Percentiles rank a stretch among this genome's conserved stretches.
These are phyloP conservation scores for Cladosporium sp. DNA, from an alignment of 2,329 filamentous ascomycete genomes.

Conservation along the genomic window DNA sequence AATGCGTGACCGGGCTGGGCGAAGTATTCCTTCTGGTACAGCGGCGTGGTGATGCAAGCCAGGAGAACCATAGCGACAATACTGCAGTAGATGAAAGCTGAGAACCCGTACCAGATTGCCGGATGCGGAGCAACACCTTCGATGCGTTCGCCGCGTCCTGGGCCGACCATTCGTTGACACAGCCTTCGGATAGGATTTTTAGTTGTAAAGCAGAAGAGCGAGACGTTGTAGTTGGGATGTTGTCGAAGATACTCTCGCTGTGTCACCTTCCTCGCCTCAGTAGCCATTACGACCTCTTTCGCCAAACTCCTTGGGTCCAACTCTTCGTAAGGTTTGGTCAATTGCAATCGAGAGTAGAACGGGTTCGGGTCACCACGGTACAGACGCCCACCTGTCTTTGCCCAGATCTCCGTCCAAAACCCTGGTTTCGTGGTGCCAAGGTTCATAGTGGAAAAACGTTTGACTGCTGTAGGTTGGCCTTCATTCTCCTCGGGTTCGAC, in stretches of 20 bases:
- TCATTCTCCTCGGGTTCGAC: conserved; percentile 27
- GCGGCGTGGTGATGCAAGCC: conserved; percentile 87
- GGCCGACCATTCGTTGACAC: conserved; percentile 87
- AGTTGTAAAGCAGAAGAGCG: conserved; percentile 80
- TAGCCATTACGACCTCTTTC: conserved; percentile 79
- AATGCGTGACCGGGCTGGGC: conserved; percentile 13
- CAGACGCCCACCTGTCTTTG: conserved; percentile 25
- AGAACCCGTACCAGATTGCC: conserved; percentile 87
- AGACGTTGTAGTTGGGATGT: conserved; percentile 88
- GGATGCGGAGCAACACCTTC: conserved; percentile 88
- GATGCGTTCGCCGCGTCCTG: conserved; percentile 83
- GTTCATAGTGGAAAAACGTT: conserved; percentile 8
- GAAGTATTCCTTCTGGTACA: conserved; percentile 90
- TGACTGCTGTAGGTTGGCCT: not conserved
- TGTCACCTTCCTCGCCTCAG: conserved; percentile 75
- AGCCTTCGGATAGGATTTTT: conserved; percentile 71
- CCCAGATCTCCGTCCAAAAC: conserved; percentile 23
- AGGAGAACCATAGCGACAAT: conserved; percentile 98
- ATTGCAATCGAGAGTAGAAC: conserved; percentile 81
- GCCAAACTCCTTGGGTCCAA: conserved; percentile 85
- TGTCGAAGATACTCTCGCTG: conserved; percentile 86
- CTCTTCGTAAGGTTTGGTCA: conserved; percentile 67
- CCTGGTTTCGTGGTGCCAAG: conserved; percentile 14
- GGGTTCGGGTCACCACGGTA: conserved; percentile 72
- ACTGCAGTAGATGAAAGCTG: conserved; percentile 85